Conservation (phyloP, 1,284 basidiomycete genomes). For the Grifola frondosa region DNA sequence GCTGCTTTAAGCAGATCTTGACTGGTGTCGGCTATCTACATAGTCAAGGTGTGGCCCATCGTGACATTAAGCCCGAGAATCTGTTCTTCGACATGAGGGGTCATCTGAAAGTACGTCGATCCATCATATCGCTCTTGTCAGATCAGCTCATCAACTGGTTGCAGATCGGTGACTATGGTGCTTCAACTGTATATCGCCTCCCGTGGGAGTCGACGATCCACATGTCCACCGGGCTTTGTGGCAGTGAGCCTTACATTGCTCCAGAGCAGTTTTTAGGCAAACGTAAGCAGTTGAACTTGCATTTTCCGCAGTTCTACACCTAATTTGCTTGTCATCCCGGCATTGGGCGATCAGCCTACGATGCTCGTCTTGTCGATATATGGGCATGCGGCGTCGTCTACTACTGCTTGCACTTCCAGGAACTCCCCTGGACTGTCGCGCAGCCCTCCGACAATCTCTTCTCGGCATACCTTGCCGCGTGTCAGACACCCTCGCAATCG, state of each 20-base stretch:
- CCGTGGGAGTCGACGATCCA: constrained; percentile 98
- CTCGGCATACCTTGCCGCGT: constrained; percentile 78
- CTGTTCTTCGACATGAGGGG: constrained; percentile 91
- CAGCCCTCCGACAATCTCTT: constrained; percentile 85
- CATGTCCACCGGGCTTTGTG: constrained; percentile 95
- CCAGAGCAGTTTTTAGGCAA: constrained; percentile 96
- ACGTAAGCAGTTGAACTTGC: constrained; percentile 62
- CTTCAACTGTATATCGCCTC: constrained; percentile 96
- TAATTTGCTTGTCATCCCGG: constrained; percentile 23
- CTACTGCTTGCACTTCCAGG: constrained; percentile 97
- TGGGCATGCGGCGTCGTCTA: constrained; percentile 98
- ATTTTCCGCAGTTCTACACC: constrained; percentile 26
- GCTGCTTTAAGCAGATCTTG: constrained; percentile 97
- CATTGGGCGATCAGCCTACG: constrained; percentile 71
- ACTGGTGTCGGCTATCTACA: constrained; percentile 89
- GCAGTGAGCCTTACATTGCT: constrained; percentile 97
- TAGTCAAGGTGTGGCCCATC: constrained; percentile 94
- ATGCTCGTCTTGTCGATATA: constrained; percentile 95
- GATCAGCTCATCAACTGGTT: constrained; percentile 7
- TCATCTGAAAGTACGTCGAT: constrained; percentile 80
- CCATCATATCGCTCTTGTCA: constrained; percentile 1
- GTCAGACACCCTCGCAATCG: constrained; percentile 39
- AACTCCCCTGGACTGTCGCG: constrained; percentile 95
- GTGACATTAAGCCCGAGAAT: constrained; percentile 99
- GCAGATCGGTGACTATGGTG: constrained; percentile 97